phyloP scores from a whole-genome alignment of 2,329 filamentous ascomycete species.

The Scorias spongiosa region DNA sequence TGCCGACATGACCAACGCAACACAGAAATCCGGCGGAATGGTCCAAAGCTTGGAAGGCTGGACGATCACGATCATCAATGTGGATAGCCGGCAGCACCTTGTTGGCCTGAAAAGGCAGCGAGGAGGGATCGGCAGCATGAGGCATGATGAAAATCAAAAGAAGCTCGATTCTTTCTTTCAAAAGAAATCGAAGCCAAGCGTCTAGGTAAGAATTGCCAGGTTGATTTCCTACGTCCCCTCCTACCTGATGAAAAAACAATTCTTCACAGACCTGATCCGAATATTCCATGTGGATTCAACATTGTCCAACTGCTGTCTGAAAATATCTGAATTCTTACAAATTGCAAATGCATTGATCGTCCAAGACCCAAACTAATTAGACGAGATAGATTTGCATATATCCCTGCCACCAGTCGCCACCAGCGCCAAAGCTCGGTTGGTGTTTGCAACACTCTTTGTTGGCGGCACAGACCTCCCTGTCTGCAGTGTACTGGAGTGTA shows the following conservation, averaged over 20 bases:
- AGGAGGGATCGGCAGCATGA: conserved; percentile 66
- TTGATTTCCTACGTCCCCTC: background rate
- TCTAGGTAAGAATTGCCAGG: conserved; percentile 5
- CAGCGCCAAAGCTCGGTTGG: background rate
- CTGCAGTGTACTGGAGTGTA: background rate
- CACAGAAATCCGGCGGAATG: background rate
- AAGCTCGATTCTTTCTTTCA: conserved; percentile 69
- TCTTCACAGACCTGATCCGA: conserved; percentile 20
- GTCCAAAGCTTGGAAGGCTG: conserved; percentile 20
- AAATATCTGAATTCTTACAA: background rate
- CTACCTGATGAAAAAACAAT: conserved; percentile 16
- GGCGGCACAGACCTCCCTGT: background rate
- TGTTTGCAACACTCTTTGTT: too few relatives aligned
- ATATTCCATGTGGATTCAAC: conserved; percentile 14
- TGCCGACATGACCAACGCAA: background rate
- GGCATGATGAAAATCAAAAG: conserved; percentile 59
- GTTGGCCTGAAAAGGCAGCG: conserved; percentile 60
- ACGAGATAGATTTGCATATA: background rate
- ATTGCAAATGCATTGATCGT: background rate
- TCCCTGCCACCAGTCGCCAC: background rate
- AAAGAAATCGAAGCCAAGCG: conserved; percentile 9
- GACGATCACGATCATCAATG: conserved; percentile 38
- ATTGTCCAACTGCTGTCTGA: conserved; percentile 23
- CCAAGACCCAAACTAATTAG: background rate
- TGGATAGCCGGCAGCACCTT: conserved; percentile 62